Evolutionary conservation across 768 basidiomycete genomes (phyloP).

Genomic region (Hygrocybe coccinea): DNA sequence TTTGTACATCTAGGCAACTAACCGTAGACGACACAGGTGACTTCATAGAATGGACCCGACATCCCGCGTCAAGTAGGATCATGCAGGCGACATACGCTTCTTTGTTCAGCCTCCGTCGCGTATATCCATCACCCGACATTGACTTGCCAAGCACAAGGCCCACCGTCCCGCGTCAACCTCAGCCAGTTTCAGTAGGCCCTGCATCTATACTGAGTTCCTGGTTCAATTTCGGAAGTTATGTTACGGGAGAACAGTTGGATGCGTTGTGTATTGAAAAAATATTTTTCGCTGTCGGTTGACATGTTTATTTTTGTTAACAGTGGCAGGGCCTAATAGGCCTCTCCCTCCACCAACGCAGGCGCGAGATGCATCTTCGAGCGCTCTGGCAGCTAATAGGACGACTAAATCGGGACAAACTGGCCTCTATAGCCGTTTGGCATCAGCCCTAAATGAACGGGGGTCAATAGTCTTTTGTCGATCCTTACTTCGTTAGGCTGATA

Average conservation of each 20-base stretch:
- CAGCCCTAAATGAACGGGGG: conserved; percentile 63
- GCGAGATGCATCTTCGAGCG: background rate
- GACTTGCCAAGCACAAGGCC: conserved; percentile 43
- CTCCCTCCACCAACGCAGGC: conserved; percentile 30
- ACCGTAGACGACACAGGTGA: conserved; percentile 43
- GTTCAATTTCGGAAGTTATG: conserved; percentile 46
- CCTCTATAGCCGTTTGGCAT: conserved; percentile 44
- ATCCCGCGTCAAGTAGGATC: conserved; percentile 32
- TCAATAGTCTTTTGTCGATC: conserved; percentile 26
- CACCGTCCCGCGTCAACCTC: conserved; percentile 51
- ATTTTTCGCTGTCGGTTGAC: background rate
- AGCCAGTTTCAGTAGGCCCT: conserved; percentile 57
- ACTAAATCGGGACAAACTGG: conserved; percentile 35
- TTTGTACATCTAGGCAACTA: conserved; percentile 9
- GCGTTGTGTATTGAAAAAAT: conserved; percentile 42
- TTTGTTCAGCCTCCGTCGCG: conserved; percentile 53
- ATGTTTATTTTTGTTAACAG: conserved; percentile 28
- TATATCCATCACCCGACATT: conserved; percentile 47
- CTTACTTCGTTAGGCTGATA: background rate
- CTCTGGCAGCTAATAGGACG: conserved; percentile 23
- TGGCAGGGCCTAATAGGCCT: conserved; percentile 64
- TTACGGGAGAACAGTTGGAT: conserved; percentile 60
- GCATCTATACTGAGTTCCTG: conserved; percentile 52
- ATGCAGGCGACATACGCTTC: conserved; percentile 47
- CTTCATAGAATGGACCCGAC: conserved; percentile 43